Evolutionary conservation across 805 yeast species (phyloP), one percentile per base, ranked within the genome.

Genomic region (Cyberlindnera americana): DNA sequence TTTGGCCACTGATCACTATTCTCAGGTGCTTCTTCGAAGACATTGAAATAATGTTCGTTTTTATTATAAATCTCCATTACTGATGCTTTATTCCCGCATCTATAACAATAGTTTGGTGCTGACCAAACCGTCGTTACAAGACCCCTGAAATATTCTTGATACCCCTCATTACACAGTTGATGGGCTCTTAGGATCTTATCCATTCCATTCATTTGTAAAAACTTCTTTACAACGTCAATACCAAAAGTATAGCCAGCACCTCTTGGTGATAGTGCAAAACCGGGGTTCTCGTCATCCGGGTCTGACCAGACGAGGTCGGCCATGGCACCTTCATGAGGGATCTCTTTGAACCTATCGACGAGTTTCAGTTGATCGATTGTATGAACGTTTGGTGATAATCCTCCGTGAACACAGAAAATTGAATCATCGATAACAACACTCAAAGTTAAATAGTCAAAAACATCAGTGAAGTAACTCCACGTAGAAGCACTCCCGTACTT

Each of bases 211-310:
- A 84, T 74, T 40, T 77, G 74, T 40, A 93, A 67, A 60, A 95
- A 93, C 54, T 87, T 85, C 58, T 83, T 82, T 37, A 89, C 96
- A 35, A 95, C 91, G 48, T 86, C 93, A 29, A 78, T 69, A 15
- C 99, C 99, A 69, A 93, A 93, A 17, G 93, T 86, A 61, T 91
- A 93, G 5, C 99, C 99, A 1, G 99, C 99, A 29, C 99, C 99
- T 54, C 99, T 65, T 1, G 99, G 95, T 22, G 90, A 80, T 16
- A 93, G 74, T 49, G 90, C 82, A 61, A 93, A 93, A 54, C 89
- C 95, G 14, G 49, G 44, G 29, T 69, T 70, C 40, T 83, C 86
- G 23, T 85, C 83, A 61, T 95, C 98, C 0, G 99, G 99, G 57
- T 93, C 99, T 17, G 93, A 82, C 99, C 99, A 93, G 15, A 93